Base-by-base conservation (phyloP, 345 rosid species). In the Dovyalis caffra region DNA sequence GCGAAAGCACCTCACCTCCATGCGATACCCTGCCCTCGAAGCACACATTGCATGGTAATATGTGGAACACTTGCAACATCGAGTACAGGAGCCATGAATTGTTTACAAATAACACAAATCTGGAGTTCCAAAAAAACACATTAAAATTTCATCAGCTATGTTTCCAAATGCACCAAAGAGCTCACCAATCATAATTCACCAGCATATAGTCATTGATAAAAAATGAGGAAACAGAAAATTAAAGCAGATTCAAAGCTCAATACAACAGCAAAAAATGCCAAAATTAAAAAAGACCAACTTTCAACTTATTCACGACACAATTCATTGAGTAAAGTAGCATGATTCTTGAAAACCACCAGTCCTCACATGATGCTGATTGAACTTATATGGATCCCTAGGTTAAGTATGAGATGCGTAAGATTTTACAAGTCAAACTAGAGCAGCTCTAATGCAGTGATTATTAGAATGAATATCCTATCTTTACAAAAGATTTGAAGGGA, bases 31-130 rank as follows among this genome's bases (percentile, higher is more conserved):
- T 67, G 96, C 94, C 84, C 94, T 89, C 77, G 98, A 94, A 70
- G 98, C 98, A 78, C 98, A 94, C 98, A 92, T 94, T 65, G 98
- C 97, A 83, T 94, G 98, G 79, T 87, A 94, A 83, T 92, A 92
- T 1, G 98, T 94, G 33, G 98, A 89, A 79, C 98, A 94, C 84
- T 90, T 94, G 85, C 92, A 89, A 68, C 97, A 94, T 65, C 88
- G 94, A 11, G 92, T 92, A 81, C 98, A 94, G 3, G 97, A 92
- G 79, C 98, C 98, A 81, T 94, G 98, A 74, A 92, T 89, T 94
- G 98, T 80, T 92, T 90, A 83, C 98, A 94, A 64, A 94, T 92
- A 67, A 94, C 98, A 76, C 98, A 94, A 78, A 88, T 88, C 98
- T 94, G 90, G 60, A 81, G 80, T 77, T 72, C 80, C 78, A 25